Conservation (phyloP, 2,329 filamentous ascomycete species). For the Bisporella sp. region DNA sequence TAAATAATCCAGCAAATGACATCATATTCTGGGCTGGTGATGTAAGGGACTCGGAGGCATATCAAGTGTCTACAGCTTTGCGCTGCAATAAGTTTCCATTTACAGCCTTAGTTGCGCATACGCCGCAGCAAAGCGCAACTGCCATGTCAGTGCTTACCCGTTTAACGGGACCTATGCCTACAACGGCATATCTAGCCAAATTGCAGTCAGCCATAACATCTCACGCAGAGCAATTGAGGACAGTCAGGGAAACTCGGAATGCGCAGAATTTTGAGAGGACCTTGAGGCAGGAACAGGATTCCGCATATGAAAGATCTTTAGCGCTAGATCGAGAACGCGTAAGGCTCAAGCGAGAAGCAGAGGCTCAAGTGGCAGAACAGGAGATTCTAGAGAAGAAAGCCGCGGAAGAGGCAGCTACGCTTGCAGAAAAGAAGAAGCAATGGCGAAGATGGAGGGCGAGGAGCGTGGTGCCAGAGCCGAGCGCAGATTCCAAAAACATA, state of each 20-base stretch:
- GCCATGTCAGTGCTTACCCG: slow-evolving; percentile 87
- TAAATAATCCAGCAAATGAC: slow-evolving; percentile 70
- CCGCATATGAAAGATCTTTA: slow-evolving; percentile 85
- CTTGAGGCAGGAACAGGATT: slow-evolving; percentile 83
- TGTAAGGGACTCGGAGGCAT: slow-evolving; percentile 87
- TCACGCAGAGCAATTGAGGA: slow-evolving; percentile 68
- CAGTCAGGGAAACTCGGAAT: slow-evolving; percentile 66
- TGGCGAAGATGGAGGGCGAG: slow-evolving; percentile 79
- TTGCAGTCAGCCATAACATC: slow-evolving; percentile 66
- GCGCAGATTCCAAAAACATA: slow-evolving; percentile 53
- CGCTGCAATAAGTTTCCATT: slow-evolving; percentile 92
- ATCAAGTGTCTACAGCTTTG: slow-evolving; percentile 82
- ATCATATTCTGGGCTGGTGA: slow-evolving; percentile 90
- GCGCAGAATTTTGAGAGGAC: slow-evolving; percentile 77
- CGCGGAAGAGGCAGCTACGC: slow-evolving; percentile 48
- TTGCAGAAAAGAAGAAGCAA: slow-evolving; percentile 46
- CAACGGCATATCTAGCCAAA: slow-evolving; percentile 68
- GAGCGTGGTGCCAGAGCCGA: slow-evolving; percentile 62
- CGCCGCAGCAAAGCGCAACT: slow-evolving; percentile 73
- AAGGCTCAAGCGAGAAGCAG: slow-evolving; percentile 68
- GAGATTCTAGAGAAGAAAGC: slow-evolving; percentile 53
- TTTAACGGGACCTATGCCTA: slow-evolving; percentile 63
- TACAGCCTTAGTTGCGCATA: slow-evolving; percentile 77
- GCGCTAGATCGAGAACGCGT: slow-evolving; percentile 83
- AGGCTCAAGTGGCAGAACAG: slow-evolving; percentile 61